Evolutionary conservation across 495 filamentous ascomycete genomes (phyloP).

Genomic region (Collariella sp.): DNA sequence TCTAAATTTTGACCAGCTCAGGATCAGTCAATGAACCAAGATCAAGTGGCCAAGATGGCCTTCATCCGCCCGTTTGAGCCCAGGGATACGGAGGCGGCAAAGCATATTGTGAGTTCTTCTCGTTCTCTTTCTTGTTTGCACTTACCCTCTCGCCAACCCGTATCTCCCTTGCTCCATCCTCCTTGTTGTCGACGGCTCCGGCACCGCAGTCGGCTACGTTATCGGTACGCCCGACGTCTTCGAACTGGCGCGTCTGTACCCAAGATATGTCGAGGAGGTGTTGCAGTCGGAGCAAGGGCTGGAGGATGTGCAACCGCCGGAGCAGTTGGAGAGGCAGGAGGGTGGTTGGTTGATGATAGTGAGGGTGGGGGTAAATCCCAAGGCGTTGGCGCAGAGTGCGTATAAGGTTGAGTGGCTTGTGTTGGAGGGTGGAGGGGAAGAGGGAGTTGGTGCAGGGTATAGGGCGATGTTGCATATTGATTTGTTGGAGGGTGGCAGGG

Average conservation of each 20-base stretch:
- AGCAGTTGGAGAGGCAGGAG: constrained; percentile 17
- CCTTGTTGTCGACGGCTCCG: constrained; percentile 35
- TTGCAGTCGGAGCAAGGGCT: constrained; percentile 15
- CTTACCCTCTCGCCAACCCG: background rate
- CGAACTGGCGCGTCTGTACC: constrained; percentile 23
- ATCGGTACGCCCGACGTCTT: constrained; percentile 33
- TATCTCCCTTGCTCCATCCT: background rate
- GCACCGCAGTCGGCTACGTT: constrained; percentile 34
- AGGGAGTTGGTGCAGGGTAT: constrained; percentile 23
- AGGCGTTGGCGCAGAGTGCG: constrained; percentile 26
- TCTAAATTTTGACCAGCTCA: no score
- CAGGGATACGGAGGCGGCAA: constrained; percentile 27
- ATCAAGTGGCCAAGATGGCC: constrained; percentile 18
- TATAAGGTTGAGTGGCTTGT: constrained; percentile 30
- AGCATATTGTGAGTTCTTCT: constrained; percentile 26
- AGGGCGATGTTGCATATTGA: constrained; percentile 39
- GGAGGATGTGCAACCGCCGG: constrained; percentile 16
- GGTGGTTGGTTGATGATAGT: constrained; percentile 11
- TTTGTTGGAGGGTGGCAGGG: constrained; percentile 28
- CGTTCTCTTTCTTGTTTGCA: background rate
- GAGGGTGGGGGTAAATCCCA: constrained; percentile 18
- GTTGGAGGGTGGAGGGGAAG: constrained; percentile 24
- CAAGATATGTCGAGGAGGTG: constrained; percentile 25
- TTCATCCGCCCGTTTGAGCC: constrained; percentile 29
- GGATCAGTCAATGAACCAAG: background rate